A percentile compares a stretch with the other conserved stretches of the same genome.
Evolutionary conservation across 495 filamentous ascomycete species (phyloP).

Genomic region (Annulohypoxylon stygium): DNA sequence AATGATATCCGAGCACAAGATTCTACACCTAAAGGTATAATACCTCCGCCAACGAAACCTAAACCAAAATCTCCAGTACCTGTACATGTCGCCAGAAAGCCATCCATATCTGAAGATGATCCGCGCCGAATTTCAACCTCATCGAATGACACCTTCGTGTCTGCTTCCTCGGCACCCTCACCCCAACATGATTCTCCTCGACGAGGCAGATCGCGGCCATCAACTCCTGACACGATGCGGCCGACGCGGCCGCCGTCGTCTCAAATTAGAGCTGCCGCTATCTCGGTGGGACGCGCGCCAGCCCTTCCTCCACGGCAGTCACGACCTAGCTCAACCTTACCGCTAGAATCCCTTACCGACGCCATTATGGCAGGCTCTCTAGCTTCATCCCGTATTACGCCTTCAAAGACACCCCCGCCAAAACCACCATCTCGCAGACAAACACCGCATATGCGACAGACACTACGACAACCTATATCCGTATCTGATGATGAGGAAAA

Average conservation of each 20-base stretch:
- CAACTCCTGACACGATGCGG: slow-evolving; percentile 22
- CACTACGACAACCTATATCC: slow-evolving; percentile 74
- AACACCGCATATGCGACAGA: slow-evolving; percentile 71
- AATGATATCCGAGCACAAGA: slow-evolving; percentile 30
- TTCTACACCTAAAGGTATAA: slow-evolving; percentile 14
- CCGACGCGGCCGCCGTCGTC: slow-evolving; percentile 23
- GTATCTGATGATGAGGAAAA: slow-evolving; percentile 70
- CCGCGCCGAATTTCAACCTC: slow-evolving; percentile 49
- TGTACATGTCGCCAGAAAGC: background rate
- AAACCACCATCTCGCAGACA: slow-evolving; percentile 51
- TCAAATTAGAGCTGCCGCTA: slow-evolving; percentile 19
- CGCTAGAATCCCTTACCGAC: slow-evolving; percentile 66
- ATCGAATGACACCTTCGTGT: slow-evolving; percentile 62
- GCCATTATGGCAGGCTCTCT: slow-evolving; percentile 89
- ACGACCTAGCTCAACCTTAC: slow-evolving; percentile 45
- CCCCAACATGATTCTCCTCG: slow-evolving; percentile 48
- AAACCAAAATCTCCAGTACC: slow-evolving; percentile 5
- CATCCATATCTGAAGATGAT: slow-evolving; percentile 11
- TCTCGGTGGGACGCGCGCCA: slow-evolving; percentile 17
- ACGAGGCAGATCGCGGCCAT: slow-evolving; percentile 33
- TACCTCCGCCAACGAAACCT: slow-evolving; percentile 2
- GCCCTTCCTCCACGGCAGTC: slow-evolving; percentile 30
- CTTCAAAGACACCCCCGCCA: slow-evolving; percentile 48
- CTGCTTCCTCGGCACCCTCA: slow-evolving; percentile 59
- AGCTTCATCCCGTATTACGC: slow-evolving; percentile 71